Percentiles rank a stretch among this genome's conserved stretches.
These are phyloP conservation scores for Ceratobasidium sp. DNA, from an alignment of 1,284 basidiomycete species.

Conservation along the genomic window DNA sequence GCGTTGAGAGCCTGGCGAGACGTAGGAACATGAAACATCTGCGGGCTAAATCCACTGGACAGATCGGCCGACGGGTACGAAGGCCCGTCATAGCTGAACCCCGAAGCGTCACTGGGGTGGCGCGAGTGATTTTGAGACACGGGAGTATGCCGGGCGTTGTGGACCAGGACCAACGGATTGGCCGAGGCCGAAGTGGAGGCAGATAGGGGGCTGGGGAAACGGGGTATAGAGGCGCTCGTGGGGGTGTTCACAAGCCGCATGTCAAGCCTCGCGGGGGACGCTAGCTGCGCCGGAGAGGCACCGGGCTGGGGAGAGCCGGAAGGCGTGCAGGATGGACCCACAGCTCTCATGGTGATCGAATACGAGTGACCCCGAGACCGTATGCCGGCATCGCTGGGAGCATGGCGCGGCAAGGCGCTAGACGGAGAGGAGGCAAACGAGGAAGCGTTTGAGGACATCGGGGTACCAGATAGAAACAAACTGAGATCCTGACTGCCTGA, in stretches of 20 bases:
- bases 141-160: slow-evolving; percentile 24
- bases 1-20: slow-evolving; percentile 31
- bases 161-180: slow-evolving; percentile 28
- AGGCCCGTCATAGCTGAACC: slow-evolving; percentile 27
- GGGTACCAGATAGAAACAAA: slow-evolving; percentile 12
- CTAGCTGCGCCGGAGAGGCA: slow-evolving; percentile 9
- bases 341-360: slow-evolving; percentile 24
- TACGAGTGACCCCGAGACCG: slow-evolving; percentile 33
- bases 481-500: slow-evolving; percentile 30
- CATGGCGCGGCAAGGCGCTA: slow-evolving; percentile 1
- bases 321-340: slow-evolving; percentile 27
- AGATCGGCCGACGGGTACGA: slow-evolving; percentile 8
- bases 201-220: slow-evolving; percentile 39
- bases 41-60: slow-evolving; percentile 3
- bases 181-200: slow-evolving; percentile 38
- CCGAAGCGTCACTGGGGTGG: slow-evolving; percentile 41
- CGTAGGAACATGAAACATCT: slow-evolving; percentile 22
- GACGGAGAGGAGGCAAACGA: slow-evolving; percentile 39
- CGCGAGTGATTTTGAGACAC: slow-evolving; percentile 41
- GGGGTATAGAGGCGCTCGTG: slow-evolving; percentile 29
- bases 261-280: slow-evolving; percentile 39
- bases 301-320: slow-evolving; percentile 25
- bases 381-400: slow-evolving; percentile 5
- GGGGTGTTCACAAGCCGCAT: slow-evolving; percentile 31
- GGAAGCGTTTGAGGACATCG: slow-evolving; percentile 26